Percentiles rank a stretch among this genome's conserved stretches.
These are phyloP conservation scores for Dactylellina parvicollis DNA, from an alignment of 2,329 filamentous ascomycete species.

Conservation along the genomic window DNA sequence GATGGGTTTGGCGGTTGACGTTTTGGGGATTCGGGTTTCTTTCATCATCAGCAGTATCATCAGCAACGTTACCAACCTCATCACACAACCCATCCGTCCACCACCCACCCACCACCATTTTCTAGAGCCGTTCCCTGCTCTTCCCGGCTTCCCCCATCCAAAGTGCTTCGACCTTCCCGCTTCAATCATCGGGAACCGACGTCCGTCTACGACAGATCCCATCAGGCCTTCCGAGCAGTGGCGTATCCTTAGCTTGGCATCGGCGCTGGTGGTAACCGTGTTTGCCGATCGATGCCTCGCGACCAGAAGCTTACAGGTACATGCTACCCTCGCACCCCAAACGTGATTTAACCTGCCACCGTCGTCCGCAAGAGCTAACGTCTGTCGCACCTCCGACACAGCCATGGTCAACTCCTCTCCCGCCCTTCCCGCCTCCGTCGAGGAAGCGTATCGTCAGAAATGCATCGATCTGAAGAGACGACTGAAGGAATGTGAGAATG, in stretches of 20 bases:
- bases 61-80: too few relatives aligned
- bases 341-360: conserved; percentile 6
- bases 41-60: conserved; percentile 37
- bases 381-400: neutral
- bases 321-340: neutral
- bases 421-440: conserved; percentile 83
- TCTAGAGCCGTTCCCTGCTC: neutral
- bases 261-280: conserved; percentile 32
- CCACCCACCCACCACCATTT: conserved; percentile 27
- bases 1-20: conserved; percentile 4
- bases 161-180: conserved; percentile 5
- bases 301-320: conserved; percentile 48
- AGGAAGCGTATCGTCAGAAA: conserved; percentile 95
- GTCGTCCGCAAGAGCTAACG: neutral
- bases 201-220: conserved; percentile 4
- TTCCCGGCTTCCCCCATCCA: neutral
- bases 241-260: conserved; percentile 27
- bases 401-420: conserved; percentile 60
- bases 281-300: conserved; percentile 54
- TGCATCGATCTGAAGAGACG: conserved; percentile 93
- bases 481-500: conserved; percentile 88
- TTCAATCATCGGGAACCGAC: conserved; percentile 11
- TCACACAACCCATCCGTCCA: conserved; percentile 16
- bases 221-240: conserved; percentile 5
- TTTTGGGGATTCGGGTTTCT: conserved; percentile 28